A percentile compares a stretch with the other conserved stretches of the same genome.
These are phyloP conservation scores for Crassisporium funariophilum DNA, from an alignment of 768 basidiomycete species.

Conservation along the genomic window DNA sequence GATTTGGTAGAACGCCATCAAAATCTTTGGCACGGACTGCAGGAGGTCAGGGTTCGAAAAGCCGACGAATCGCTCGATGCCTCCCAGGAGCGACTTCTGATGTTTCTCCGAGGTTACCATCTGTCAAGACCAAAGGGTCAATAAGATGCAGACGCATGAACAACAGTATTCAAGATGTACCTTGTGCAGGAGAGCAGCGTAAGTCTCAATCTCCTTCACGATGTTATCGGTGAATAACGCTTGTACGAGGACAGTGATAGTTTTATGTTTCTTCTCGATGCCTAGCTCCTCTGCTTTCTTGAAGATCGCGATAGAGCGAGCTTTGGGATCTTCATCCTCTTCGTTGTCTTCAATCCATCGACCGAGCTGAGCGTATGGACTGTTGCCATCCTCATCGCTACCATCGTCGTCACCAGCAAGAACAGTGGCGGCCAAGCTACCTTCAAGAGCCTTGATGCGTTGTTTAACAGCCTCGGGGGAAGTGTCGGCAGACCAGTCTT, in stretches of 20 bases:
- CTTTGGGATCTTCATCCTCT: conserved; percentile 47
- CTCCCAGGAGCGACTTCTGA: conserved; percentile 92
- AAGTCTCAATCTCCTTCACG: conserved; percentile 61
- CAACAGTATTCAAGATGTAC: conserved; percentile 38
- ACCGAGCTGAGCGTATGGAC: conserved; percentile 83
- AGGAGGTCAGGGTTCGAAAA: conserved; percentile 72
- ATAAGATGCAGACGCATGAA: conserved; percentile 7
- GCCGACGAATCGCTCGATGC: conserved; percentile 85
- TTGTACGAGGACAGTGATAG: conserved; percentile 80
- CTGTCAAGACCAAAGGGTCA: conserved; percentile 36
- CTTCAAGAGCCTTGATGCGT: conserved; percentile 73
- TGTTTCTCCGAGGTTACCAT: conserved; percentile 93
- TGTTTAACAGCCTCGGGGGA: conserved; percentile 86
- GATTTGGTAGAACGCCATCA: conserved; percentile 92
- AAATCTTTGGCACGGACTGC: conserved; percentile 78
- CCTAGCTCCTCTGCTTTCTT: conserved; percentile 90
- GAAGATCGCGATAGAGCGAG: conserved; percentile 68
- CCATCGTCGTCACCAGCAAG: conserved; percentile 80
- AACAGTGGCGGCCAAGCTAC: conserved; percentile 52
- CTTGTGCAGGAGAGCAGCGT: conserved; percentile 74
- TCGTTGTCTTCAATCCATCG: conserved; percentile 81
- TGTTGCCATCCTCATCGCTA: conserved; percentile 84
- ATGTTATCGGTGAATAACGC: conserved; percentile 79
- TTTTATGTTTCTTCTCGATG: conserved; percentile 94
- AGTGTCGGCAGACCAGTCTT: conserved; percentile 93